A percentile compares a stretch with the other conserved stretches of the same genome.
Evolutionary conservation across 306 rosid genomes (phyloP).

Genomic region (Dryas alaskensis): DNA sequence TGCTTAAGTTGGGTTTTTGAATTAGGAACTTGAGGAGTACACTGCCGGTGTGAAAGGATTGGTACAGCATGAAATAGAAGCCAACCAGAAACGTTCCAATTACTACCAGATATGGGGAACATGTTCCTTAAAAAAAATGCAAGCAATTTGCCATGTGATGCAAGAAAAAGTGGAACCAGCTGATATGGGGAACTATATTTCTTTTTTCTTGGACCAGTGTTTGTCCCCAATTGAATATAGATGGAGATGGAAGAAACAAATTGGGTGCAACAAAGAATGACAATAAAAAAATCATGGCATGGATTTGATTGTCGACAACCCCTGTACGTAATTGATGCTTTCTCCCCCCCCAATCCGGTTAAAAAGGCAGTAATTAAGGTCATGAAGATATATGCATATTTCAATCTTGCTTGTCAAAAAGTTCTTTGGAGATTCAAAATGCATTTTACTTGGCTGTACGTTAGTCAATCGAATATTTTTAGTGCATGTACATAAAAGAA

Average conservation of each 20-base stretch:
- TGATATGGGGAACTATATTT: neutral
- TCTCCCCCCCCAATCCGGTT: too few species aligned
- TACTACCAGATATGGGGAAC: neutral
- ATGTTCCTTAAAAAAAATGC: neutral
- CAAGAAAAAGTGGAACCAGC: neutral
- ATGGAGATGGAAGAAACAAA: neutral
- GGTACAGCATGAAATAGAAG: neutral
- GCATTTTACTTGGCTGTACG: conserved; percentile 1
- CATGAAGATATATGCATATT: neutral
- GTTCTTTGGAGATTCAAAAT: neutral
- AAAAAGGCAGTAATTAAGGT: neutral
- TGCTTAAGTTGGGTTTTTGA: neutral
- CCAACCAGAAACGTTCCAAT: neutral
- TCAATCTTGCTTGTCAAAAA: neutral
- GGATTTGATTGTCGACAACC: neutral
- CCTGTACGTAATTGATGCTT: too few species aligned
- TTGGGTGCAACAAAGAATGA: neutral
- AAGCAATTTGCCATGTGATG: neutral
- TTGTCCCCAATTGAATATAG: neutral
- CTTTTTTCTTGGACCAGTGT: neutral
- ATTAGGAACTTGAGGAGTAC: neutral
- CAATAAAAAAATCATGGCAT: neutral
- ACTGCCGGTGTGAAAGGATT: neutral
- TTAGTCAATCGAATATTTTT: neutral
- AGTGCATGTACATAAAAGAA: conserved; percentile 1